Base-by-base conservation (phyloP, 1,139 yeast genomes). In the Taphrina flavorubra region DNA sequence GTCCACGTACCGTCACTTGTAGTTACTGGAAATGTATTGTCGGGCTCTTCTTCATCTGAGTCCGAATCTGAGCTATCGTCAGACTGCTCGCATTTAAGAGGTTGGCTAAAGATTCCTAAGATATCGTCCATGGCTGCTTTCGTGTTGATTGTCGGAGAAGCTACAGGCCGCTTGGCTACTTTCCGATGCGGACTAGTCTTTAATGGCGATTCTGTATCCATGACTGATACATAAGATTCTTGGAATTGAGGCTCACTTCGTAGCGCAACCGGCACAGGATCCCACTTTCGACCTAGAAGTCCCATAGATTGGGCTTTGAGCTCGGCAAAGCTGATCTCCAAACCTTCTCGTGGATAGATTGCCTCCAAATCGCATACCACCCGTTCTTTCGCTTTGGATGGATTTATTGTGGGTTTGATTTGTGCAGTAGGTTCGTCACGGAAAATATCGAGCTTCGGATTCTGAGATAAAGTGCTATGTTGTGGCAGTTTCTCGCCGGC, bases 81-180 rank as follows among this genome's bases (percentile, higher is more conserved):
- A 25, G 78, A 76, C 20, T 77, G 61, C 79, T 73, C 72, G 55
- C 72, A 71, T 46, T 78, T 77, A 1, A 86, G 79, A 0, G 88
- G 89, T 72, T 85, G 87, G 74, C 88, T 90, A 75, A 90, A 90
- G 89, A 92, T 89, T 31, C 84, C 84, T 71, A 85, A 81, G 0
- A 92, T 87, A 73, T 91, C 97, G 67, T 86, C 85, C 68, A 87
- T 84, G 0, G 97, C 96, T 74, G 87, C 86, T 70, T 86, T 86
- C 0, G 97, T 88, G 76, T 84, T 91, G 74, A 89, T 83, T 0
- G 97, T 91, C 0, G 97, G 97, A 0, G 81, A 78, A n/a, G 78
- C 76, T 14, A 76, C 61, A 40, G 56, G 59, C n/a, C 51, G 34
- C 16, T 46, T 46, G 31, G 20, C 37, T 16, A 34, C 58, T 16